Percentiles rank a stretch among this genome's conserved stretches.
Evolutionary conservation across 1,284 basidiomycete genomes (phyloP).

Genomic region (Athelia sp.): DNA sequence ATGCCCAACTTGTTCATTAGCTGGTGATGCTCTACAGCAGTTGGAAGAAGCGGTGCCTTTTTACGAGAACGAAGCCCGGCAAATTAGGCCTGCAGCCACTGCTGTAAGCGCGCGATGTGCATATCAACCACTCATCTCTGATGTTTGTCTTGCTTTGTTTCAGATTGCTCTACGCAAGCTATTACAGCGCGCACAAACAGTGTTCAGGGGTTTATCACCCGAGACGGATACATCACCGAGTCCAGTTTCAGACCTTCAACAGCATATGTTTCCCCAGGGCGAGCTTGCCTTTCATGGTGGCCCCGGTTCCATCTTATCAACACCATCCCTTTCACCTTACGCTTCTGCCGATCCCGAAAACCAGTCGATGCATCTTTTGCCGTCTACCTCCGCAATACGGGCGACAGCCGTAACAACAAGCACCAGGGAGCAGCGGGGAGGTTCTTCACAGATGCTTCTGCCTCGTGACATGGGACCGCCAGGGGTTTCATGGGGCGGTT

Average conservation of each 20-base stretch:
- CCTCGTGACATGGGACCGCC: no score
- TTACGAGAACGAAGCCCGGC: constrained; percentile 36
- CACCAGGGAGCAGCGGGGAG: no score
- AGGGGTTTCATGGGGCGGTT: no score
- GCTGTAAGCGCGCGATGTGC: no score
- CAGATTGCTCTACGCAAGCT: constrained; percentile 16
- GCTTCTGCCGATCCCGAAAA: constrained; percentile 36
- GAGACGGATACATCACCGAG: neutral
- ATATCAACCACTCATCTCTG: no score
- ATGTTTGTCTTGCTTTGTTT: constrained; percentile 5
- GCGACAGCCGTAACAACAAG: no score
- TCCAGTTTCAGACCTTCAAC: neutral
- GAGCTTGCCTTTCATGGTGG: neutral
- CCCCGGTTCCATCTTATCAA: neutral
- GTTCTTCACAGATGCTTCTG: no score
- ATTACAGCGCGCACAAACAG: constrained; percentile 13
- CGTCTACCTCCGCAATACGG: no score
- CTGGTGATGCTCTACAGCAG: constrained; percentile 32
- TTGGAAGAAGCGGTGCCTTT: constrained; percentile 33
- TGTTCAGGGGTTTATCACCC: constrained; percentile 8
- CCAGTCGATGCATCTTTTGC: no score
- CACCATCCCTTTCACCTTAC: neutral
- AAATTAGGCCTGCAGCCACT: constrained; percentile 33
- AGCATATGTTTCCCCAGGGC: neutral
- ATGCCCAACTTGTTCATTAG: constrained; percentile 38